Evolutionary conservation across 2,329 filamentous ascomycete genomes (phyloP).

Genomic region (Venturia carpophila): DNA sequence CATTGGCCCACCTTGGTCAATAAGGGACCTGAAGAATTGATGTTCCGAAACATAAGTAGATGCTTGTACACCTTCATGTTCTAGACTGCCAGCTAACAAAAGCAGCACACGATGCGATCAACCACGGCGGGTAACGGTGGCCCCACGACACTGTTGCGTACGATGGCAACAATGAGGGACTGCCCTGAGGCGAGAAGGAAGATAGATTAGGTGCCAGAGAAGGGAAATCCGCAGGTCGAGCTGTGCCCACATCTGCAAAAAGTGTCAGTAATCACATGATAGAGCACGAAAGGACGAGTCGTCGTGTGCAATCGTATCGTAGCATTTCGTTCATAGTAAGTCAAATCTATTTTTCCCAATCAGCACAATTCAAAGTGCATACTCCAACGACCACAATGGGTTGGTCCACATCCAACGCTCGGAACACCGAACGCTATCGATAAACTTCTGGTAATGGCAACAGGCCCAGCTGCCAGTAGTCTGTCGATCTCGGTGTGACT

Average conservation of each 20-base stretch:
- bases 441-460: neutral
- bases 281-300: neutral
- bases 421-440: neutral
- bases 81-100: neutral
- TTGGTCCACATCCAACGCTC: neutral
- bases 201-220: neutral
- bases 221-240: constrained; percentile 2
- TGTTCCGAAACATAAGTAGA: neutral
- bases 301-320: neutral
- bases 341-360: constrained; percentile 4
- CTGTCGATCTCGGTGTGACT: neutral
- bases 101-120: neutral
- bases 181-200: neutral
- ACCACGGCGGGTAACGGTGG: neutral
- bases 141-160: neutral
- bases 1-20: neutral
- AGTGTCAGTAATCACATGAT: constrained; percentile 2
- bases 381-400: neutral
- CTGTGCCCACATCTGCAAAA: neutral
- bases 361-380: neutral
- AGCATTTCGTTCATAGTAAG: neutral
- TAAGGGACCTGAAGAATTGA: neutral
- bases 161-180: neutral
- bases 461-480: neutral
- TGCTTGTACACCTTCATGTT: neutral